A percentile compares a stretch with the other conserved stretches of the same genome.
Evolutionary conservation across 257 asterid species (phyloP).

Genomic region (Solanum etuberosum): DNA sequence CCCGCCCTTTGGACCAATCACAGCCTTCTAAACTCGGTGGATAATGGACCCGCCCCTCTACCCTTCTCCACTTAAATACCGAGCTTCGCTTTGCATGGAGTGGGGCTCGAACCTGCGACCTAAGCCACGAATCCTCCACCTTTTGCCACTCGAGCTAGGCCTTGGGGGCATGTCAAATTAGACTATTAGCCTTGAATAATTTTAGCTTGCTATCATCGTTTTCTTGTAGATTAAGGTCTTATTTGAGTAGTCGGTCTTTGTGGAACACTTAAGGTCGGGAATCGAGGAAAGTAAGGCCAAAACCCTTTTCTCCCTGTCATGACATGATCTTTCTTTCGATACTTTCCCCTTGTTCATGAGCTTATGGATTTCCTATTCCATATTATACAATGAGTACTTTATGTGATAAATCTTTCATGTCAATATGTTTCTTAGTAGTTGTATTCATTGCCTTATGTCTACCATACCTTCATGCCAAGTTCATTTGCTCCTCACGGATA

Average conservation of each 20-base stretch:
- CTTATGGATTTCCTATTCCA: background rate
- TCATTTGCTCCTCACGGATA: background rate
- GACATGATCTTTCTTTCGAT: background rate
- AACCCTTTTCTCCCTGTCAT: too few relatives aligned
- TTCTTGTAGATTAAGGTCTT: background rate
- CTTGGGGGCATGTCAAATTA: background rate
- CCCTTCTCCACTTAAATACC: background rate
- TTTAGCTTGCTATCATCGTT: background rate
- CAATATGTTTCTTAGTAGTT: background rate
- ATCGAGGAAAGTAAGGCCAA: too few relatives aligned
- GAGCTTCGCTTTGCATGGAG: background rate
- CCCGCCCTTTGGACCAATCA: background rate
- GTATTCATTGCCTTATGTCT: background rate
- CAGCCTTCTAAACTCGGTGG: background rate
- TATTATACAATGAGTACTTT: background rate
- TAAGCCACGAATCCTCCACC: background rate
- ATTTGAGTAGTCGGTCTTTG: background rate
- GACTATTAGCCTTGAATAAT: background rate
- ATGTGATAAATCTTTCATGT: background rate
- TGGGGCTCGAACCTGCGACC: background rate
- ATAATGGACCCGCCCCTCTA: background rate
- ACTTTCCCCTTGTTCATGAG: background rate
- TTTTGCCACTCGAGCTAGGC: background rate
- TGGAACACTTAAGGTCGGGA: background rate
- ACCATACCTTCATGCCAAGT: background rate